Evolutionary conservation across 768 basidiomycete species (phyloP).

Genomic region (Termitomyces sp.): DNA sequence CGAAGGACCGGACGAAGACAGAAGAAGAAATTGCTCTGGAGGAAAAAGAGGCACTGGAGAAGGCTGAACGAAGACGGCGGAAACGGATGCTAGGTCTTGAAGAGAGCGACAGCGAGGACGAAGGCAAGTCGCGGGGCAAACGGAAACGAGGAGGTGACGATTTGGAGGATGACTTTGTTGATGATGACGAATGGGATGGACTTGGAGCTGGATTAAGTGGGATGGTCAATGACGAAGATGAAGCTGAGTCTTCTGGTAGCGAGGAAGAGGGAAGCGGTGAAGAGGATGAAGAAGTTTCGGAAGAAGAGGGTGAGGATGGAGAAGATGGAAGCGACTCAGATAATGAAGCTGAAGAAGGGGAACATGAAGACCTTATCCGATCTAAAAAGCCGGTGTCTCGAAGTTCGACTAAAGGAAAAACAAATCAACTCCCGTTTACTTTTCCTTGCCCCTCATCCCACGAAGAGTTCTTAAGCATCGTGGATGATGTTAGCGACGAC

Average conservation of each 20-base stretch:
- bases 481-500: constrained; percentile 65
- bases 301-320: constrained; percentile 30
- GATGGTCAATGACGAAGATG: constrained; percentile 32
- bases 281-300: constrained; percentile 20
- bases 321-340: constrained; percentile 35
- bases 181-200: constrained; percentile 36
- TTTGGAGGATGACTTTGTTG: constrained; percentile 81
- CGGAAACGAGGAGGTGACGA: constrained; percentile 77
- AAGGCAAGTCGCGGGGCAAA: constrained; percentile 39
- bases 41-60: constrained; percentile 82
- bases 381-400: constrained; percentile 15
- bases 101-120: constrained; percentile 64
- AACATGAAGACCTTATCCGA: constrained; percentile 40
- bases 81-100: constrained; percentile 85
- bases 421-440: constrained; percentile 82
- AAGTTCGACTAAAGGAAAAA: constrained; percentile 26
- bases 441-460: constrained; percentile 87
- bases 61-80: constrained; percentile 74
- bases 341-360: constrained; percentile 33
- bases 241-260: constrained; percentile 32
- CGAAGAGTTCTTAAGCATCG: constrained; percentile 84
- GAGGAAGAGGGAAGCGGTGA: constrained; percentile 38
- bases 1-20: constrained; percentile 94
- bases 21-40: constrained; percentile 92
- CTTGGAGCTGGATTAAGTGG: constrained; percentile 38